Evolutionary conservation across 768 basidiomycete genomes (phyloP).

Genomic region (Hygrophorus pudorinus): DNA sequence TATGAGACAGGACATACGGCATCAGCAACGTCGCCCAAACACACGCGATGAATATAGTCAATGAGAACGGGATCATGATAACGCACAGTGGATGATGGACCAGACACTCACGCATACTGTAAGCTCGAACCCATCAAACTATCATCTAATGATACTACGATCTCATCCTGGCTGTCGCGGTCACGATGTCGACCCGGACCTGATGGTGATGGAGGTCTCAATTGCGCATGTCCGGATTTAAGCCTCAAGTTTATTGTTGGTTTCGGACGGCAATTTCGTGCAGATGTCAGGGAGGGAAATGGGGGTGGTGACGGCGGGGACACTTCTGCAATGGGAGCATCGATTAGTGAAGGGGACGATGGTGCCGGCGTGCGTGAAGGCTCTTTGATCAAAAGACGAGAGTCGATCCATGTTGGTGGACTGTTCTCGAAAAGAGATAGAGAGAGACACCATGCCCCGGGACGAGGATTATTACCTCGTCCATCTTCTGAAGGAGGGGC

Average conservation of each 20-base stretch:
- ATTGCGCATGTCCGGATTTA: slow-evolving; percentile 23
- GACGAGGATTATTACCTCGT: slow-evolving; percentile 20
- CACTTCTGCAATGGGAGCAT: too few relatives aligned
- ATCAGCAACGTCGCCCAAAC: too few relatives aligned
- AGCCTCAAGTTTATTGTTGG: slow-evolving; percentile 29
- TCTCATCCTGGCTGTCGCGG: slow-evolving; percentile 12
- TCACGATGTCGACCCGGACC: slow-evolving; percentile 6
- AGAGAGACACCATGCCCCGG: slow-evolving; percentile 41
- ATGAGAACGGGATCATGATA: too few relatives aligned
- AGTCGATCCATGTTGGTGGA: slow-evolving; percentile 48
- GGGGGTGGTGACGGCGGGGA: not conserved
- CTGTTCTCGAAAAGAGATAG: slow-evolving; percentile 46
- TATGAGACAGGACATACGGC: too few relatives aligned
- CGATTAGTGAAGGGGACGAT: slow-evolving; percentile 2
- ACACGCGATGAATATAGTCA: slow-evolving; percentile 18
- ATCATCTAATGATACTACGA: slow-evolving; percentile 32
- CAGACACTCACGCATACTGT: slow-evolving; percentile 40
- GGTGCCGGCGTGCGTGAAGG: slow-evolving; percentile 10
- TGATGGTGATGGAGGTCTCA: slow-evolving; percentile 14
- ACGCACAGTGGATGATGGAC: slow-evolving; percentile 1
- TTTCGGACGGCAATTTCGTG: slow-evolving; percentile 19
- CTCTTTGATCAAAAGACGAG: slow-evolving; percentile 35
- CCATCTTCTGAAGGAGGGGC: slow-evolving; percentile 8
- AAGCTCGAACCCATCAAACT: slow-evolving; percentile 33
- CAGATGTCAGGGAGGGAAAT: slow-evolving; percentile 1